Percentiles rank a stretch among this genome's conserved stretches.
Evolutionary conservation across 2,329 filamentous ascomycete species (phyloP).

Genomic region (Colletotrichum sp.): DNA sequence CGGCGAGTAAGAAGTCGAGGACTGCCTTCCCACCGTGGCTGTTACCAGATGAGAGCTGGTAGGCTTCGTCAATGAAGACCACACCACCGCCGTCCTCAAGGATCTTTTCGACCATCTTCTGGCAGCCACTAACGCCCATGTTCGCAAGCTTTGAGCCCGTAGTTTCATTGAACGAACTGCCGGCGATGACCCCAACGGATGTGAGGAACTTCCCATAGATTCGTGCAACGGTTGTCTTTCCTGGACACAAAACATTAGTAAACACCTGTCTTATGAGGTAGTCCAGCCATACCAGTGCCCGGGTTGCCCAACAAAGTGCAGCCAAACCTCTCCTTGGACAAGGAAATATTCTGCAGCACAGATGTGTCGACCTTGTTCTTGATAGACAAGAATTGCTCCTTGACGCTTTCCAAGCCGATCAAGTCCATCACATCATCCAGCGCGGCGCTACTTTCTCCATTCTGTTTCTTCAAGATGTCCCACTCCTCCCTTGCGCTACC

Average conservation of each 20-base stretch:
- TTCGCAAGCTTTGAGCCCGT: constrained; percentile 71
- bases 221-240: constrained; percentile 65
- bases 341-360: constrained; percentile 59
- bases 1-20: constrained; percentile 73
- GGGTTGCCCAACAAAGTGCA: constrained; percentile 73
- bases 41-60: constrained; percentile 69
- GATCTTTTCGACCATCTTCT: constrained; percentile 54
- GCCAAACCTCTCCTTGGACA: constrained; percentile 65
- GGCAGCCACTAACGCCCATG: constrained; percentile 61
- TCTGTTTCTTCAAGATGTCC: constrained; percentile 61
- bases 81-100: constrained; percentile 67
- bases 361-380: constrained; percentile 67
- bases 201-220: constrained; percentile 71
- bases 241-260: neutral
- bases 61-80: constrained; percentile 81
- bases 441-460: constrained; percentile 53
- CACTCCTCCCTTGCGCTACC: constrained; percentile 57
- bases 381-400: constrained; percentile 64
- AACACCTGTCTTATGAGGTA: neutral
- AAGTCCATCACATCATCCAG: constrained; percentile 72
- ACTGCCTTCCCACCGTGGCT: constrained; percentile 64
- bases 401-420: constrained; percentile 75
- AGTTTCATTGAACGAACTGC: constrained; percentile 65
- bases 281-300: constrained; percentile 64
- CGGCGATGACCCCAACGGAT: constrained; percentile 66